phyloP scores from a whole-genome alignment of 805 yeast genomes.

The Yarrowia bubula region DNA sequence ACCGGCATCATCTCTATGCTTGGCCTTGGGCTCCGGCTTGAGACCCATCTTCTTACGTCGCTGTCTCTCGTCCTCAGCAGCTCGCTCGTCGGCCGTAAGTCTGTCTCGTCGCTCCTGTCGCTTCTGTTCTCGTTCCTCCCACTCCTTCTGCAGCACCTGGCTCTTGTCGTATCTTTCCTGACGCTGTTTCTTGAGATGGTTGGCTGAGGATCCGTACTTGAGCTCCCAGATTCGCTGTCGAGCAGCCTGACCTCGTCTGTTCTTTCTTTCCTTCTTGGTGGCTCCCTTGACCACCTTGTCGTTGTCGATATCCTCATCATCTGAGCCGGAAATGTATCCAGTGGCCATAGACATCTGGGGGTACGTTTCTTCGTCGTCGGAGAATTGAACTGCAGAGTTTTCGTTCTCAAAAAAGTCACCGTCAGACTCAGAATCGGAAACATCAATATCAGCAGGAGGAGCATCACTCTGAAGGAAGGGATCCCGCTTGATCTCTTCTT shows the following conservation, averaged over 20 bases:
- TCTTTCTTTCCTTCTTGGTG: constrained; percentile 53
- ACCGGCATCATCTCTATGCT: constrained; percentile 32
- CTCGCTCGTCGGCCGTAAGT: constrained; percentile 25
- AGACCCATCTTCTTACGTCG: constrained; percentile 12
- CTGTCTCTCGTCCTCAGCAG: constrained; percentile 2
- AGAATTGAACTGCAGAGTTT: constrained; percentile 52
- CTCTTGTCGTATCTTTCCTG: constrained; percentile 54
- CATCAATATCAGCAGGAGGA: neutral
- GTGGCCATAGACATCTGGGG: constrained; percentile 62
- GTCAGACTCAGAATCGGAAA: constrained; percentile 42
- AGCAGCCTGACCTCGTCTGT: constrained; percentile 96
- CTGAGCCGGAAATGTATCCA: constrained; percentile 82
- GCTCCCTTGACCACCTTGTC: constrained; percentile 31
- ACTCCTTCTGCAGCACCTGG: constrained; percentile 59
- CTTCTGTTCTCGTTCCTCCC: constrained; percentile 67
- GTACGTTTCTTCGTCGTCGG: constrained; percentile 41
- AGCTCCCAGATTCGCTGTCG: constrained; percentile 95
- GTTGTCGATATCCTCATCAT: constrained; percentile 34
- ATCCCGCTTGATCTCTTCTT: neutral
- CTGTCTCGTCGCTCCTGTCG: constrained; percentile 31
- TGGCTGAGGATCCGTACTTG: constrained; percentile 82
- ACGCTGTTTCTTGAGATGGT: constrained; percentile 70
- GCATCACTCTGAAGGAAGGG: no score
- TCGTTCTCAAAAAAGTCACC: constrained; percentile 55
- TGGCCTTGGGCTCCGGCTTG: neutral